phyloP scores from a whole-genome alignment of 345 rosid genomes.

The Pelargonium nanum region DNA sequence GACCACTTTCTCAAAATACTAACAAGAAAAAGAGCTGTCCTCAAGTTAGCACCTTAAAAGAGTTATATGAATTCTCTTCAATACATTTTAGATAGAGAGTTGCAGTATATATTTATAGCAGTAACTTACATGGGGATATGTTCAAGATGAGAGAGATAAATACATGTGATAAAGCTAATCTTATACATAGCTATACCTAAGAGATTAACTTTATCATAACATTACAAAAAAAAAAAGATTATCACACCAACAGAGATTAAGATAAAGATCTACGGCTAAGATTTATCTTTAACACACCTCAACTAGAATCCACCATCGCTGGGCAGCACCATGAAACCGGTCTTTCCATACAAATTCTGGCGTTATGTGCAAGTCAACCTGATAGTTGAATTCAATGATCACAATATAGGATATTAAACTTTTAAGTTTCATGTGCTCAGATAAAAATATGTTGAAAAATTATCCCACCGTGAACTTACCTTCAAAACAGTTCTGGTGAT shows the following conservation, averaged over 20 bases:
- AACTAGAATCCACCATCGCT: constrained; percentile 95
- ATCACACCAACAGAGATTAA: no score
- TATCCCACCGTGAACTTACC: constrained; percentile 29
- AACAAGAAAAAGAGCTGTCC: constrained; percentile 6
- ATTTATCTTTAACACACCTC: no score
- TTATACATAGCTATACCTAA: no score
- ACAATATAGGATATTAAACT: neutral
- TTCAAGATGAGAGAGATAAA: no score
- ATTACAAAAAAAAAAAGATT: no score
- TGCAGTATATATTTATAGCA: no score
- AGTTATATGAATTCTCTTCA: no score
- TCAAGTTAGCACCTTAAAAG: constrained; percentile 35
- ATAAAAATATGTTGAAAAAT: constrained; percentile 1
- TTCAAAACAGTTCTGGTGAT: constrained; percentile 95
- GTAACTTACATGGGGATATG: no score
- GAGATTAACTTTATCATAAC: no score
- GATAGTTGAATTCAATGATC: constrained; percentile 13
- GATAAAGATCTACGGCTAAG: no score
- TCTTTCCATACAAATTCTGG: constrained; percentile 90
- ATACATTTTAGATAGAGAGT: no score
- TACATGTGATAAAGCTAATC: no score
- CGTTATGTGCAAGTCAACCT: constrained; percentile 85
- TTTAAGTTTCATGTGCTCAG: neutral
- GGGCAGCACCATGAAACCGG: constrained; percentile 80
- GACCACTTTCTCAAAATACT: neutral